Evolutionary conservation across 2,329 filamentous ascomycete species (phyloP).

Genomic region (Trichoderma sp.): DNA sequence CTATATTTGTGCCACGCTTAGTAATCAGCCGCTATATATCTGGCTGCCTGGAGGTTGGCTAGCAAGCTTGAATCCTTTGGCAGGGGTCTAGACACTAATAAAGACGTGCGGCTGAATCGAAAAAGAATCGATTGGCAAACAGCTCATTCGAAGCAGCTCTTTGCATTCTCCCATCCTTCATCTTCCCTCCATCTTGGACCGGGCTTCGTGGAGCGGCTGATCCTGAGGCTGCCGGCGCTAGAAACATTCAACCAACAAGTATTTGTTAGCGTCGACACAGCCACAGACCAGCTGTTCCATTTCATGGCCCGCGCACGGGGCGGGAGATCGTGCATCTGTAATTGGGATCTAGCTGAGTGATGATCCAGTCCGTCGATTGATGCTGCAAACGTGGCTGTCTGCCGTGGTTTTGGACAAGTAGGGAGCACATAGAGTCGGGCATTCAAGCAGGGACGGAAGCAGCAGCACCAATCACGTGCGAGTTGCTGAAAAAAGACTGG

Average conservation of each 20-base stretch:
- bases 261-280: slow-evolving; percentile 2
- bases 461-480: background rate
- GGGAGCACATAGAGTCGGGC: background rate
- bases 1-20: slow-evolving; percentile 15
- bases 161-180: background rate
- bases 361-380: background rate
- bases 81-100: background rate
- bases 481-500: background rate
- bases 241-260: background rate
- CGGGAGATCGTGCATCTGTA: background rate
- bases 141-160: background rate
- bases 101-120: background rate
- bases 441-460: background rate
- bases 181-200: background rate
- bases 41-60: background rate
- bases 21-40: background rate
- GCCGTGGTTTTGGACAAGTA: background rate
- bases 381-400: background rate
- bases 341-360: background rate
- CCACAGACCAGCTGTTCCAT: background rate
- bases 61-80: background rate
- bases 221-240: background rate
- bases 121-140: background rate
- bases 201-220: background rate
- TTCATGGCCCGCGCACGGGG: background rate